Conservation (phyloP, 352 stramenopile species). For the Hyaloperonospora brassicae region DNA sequence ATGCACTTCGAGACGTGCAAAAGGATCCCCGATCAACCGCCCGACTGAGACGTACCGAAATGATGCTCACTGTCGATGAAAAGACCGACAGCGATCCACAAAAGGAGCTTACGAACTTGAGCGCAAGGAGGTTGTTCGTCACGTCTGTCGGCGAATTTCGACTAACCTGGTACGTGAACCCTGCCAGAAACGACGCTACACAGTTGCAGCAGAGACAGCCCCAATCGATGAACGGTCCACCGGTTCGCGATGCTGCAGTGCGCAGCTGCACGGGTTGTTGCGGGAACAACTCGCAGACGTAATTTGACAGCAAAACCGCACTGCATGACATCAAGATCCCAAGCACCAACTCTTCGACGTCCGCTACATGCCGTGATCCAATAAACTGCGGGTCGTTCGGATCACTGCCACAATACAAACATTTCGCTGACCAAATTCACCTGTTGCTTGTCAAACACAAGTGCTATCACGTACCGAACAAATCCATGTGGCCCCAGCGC, state of each 20-base stretch:
- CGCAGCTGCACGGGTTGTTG: constrained; percentile 11
- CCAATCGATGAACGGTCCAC: constrained; percentile 38
- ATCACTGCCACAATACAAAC: constrained; percentile 34
- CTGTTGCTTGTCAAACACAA: not conserved
- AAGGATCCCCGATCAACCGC: not conserved
- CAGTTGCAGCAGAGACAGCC: constrained; percentile 54
- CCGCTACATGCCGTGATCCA: constrained; percentile 44
- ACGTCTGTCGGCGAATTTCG: constrained; percentile 32
- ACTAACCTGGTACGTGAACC: constrained; percentile 43
- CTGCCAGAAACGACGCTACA: constrained; percentile 37
- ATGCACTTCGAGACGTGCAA: not conserved
- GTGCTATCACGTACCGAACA: constrained; percentile 36
- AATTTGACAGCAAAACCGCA: constrained; percentile 45
- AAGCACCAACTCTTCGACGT: constrained; percentile 57
- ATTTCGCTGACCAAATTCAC: not conserved
- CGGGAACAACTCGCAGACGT: constrained; percentile 31
- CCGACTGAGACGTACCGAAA: constrained; percentile 31
- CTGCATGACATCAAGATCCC: constrained; percentile 72
- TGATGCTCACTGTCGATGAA: constrained; percentile 43
- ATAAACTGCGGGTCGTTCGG: constrained; percentile 76
- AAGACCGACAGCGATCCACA: constrained; percentile 66
- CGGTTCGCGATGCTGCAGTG: constrained; percentile 13
- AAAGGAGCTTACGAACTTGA: constrained; percentile 77
- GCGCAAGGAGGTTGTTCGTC: constrained; percentile 47
- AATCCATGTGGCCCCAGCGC: constrained; percentile 51